phyloP scores from a whole-genome alignment of 192 early-diverging fungal species.

The Podila epicladia region DNA sequence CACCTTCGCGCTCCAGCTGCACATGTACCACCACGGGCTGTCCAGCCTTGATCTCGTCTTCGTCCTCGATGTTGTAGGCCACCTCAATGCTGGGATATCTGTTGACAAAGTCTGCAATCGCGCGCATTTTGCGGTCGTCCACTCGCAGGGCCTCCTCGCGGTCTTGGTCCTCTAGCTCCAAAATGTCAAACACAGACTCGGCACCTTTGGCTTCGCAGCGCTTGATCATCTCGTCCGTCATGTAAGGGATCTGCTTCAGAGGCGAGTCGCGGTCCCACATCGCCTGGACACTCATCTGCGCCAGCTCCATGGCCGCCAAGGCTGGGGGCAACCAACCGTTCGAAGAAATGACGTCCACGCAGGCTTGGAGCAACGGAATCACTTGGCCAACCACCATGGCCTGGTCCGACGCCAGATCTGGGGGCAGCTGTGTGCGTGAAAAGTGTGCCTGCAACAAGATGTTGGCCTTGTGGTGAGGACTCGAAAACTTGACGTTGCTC shows the following conservation, averaged over 20 bases:
- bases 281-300: constrained; percentile 97
- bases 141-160: constrained; percentile 73
- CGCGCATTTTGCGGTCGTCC: constrained; percentile 69
- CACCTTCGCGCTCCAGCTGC: constrained; percentile 83
- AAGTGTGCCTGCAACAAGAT: constrained; percentile 97
- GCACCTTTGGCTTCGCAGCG: constrained; percentile 75
- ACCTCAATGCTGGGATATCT: constrained; percentile 95
- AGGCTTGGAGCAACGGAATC: constrained; percentile 89
- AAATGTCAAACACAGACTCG: constrained; percentile 91
- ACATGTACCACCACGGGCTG: constrained; percentile 74
- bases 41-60: constrained; percentile 71
- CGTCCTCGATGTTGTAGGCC: constrained; percentile 70
- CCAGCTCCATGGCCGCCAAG: constrained; percentile 94
- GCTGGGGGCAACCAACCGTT: constrained; percentile 93
- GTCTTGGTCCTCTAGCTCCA: constrained; percentile 93
- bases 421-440: constrained; percentile 85
- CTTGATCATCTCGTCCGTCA: constrained; percentile 77
- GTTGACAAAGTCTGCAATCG: constrained; percentile 90
- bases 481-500: constrained; percentile 76
- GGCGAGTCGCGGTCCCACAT: constrained; percentile 95
- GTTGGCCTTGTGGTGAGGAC: constrained; percentile 93
- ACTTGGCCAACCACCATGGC: constrained; percentile 64
- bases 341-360: constrained; percentile 93
- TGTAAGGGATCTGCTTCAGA: constrained; percentile 92
- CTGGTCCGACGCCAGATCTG: constrained; percentile 96